phyloP scores from a whole-genome alignment of 345 rosid genomes.

The Pelargonium nanum region DNA sequence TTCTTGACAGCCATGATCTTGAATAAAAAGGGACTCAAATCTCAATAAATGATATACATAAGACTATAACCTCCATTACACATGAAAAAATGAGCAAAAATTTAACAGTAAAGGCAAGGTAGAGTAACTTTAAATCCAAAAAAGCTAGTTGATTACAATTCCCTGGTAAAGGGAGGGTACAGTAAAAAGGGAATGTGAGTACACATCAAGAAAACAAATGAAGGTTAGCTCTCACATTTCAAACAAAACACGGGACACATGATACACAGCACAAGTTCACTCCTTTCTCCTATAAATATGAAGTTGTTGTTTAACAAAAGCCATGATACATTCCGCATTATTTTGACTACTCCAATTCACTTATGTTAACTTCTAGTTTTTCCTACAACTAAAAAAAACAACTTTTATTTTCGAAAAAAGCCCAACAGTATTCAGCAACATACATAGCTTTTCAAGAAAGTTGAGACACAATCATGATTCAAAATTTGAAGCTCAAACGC shows the following conservation, averaged over 20 bases:
- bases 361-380: no score
- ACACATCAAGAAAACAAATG: neutral
- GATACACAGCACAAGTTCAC: neutral
- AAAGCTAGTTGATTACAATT: neutral
- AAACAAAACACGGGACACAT: neutral
- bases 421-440: no score
- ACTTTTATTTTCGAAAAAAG: no score
- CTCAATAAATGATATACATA: neutral
- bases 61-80: neutral
- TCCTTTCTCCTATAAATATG: neutral
- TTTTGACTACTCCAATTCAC: neutral
- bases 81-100: neutral
- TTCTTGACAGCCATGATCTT: slow-evolving; percentile 97
- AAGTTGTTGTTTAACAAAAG: neutral
- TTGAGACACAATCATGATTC: neutral
- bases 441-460: neutral
- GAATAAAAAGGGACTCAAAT: neutral
- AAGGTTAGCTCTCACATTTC: neutral
- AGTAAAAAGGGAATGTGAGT: neutral
- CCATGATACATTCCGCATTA: neutral
- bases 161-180: neutral
- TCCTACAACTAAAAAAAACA: no score
- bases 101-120: neutral
- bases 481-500: no score
- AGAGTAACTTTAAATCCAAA: neutral